phyloP scores from a whole-genome alignment of 495 filamentous ascomycete genomes.

The Penicillium coffeae region DNA sequence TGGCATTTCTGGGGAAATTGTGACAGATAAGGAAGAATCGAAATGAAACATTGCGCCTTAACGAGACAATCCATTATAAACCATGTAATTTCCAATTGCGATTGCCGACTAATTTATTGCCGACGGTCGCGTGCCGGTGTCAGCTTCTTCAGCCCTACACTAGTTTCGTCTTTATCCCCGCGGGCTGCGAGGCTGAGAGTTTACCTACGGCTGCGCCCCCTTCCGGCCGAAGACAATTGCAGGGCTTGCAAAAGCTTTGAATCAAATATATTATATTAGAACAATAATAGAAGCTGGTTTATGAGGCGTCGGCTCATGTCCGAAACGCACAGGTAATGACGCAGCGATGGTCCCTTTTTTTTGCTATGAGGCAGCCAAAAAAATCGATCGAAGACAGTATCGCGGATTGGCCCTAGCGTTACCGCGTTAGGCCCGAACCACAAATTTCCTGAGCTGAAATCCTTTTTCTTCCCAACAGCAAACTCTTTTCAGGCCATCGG shows the following conservation, averaged over 20 bases:
- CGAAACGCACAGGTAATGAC: background rate
- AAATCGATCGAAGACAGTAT: background rate
- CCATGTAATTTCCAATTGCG: too few relatives aligned
- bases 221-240: too few relatives aligned
- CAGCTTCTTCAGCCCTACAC: background rate
- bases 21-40: background rate
- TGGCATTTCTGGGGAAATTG: background rate
- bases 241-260: too few relatives aligned
- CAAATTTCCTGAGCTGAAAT: background rate
- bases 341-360: background rate
- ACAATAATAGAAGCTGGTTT: too few relatives aligned
- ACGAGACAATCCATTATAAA: too few relatives aligned
- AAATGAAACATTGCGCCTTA: too few relatives aligned
- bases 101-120: too few relatives aligned
- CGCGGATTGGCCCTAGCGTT: background rate
- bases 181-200: too few relatives aligned
- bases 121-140: background rate
- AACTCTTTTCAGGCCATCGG: background rate
- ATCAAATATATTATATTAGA: too few relatives aligned
- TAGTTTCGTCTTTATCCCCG: background rate
- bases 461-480: background rate
- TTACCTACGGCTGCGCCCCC: too few relatives aligned
- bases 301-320: background rate
- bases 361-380: background rate
- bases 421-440: background rate